A percentile compares a stretch with the other conserved stretches of the same genome.
These are phyloP conservation scores for Senna siamea DNA, from an alignment of 306 rosid species.

Conservation along the genomic window DNA sequence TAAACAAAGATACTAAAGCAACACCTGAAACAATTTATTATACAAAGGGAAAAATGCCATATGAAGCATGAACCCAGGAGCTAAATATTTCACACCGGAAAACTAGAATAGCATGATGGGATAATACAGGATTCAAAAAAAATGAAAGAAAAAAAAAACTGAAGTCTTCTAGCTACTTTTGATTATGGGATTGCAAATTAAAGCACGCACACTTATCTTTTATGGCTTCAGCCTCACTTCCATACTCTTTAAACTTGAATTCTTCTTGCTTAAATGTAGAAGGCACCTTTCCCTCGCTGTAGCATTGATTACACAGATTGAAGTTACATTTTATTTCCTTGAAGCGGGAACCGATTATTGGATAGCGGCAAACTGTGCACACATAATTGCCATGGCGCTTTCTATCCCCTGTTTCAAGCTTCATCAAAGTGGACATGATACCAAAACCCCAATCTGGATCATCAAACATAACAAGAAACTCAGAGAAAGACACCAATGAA, in stretches of 20 bases:
- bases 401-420: constrained; percentile 92
- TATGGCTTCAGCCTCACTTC: constrained; percentile 74
- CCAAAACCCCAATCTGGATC: constrained; percentile 98
- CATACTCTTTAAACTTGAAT: constrained; percentile 89
- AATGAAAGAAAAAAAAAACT: constrained; percentile 28
- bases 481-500: constrained; percentile 77
- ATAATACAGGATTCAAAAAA: constrained; percentile 49
- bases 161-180: constrained; percentile 53
- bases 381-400: constrained; percentile 81
- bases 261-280: constrained; percentile 88
- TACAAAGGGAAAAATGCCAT: constrained; percentile 51
- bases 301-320: constrained; percentile 92
- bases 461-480: constrained; percentile 83
- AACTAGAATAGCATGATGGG: constrained; percentile 53
- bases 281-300: constrained; percentile 98
- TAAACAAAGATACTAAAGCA: constrained; percentile 45
- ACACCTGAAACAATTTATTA: constrained; percentile 53
- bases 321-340: constrained; percentile 88
- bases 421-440: constrained; percentile 77
- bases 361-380: constrained; percentile 90
- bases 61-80: constrained; percentile 45
- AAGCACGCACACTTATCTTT: constrained; percentile 93
- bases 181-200: constrained; percentile 64
- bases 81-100: constrained; percentile 71
- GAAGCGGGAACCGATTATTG: constrained; percentile 83